These are phyloP conservation scores for Pleodorina starrii DNA, from an alignment of 139 green algal genomes.

Conservation along the genomic window DNA sequence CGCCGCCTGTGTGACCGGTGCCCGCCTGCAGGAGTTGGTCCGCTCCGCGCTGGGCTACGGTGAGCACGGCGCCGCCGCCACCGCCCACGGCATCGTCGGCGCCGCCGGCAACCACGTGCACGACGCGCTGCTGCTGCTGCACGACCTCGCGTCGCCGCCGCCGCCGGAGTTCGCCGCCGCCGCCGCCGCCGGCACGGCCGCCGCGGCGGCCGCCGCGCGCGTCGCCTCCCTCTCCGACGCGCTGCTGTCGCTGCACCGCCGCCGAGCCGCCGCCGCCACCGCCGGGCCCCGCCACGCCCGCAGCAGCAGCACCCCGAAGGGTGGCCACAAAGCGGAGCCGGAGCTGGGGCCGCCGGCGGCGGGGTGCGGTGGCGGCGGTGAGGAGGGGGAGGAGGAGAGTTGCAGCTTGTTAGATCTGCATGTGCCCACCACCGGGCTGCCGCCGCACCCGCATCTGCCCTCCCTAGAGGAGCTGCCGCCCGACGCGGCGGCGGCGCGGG, in stretches of 20 bases:
- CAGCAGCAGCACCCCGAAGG: too few species aligned
- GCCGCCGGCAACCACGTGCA: neutral
- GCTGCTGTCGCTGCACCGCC: neutral
- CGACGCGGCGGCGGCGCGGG: neutral
- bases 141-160: slow-evolving; percentile 5
- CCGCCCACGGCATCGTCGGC: slow-evolving; percentile 16
- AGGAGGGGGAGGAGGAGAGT: neutral
- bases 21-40: neutral
- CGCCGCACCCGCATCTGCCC: slow-evolving; percentile 22
- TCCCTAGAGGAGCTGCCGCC: neutral
- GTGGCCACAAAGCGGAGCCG: too few species aligned
- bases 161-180: neutral
- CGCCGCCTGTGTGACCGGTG: too few species aligned
- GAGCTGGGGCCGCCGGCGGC: too few species aligned
- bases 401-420: neutral
- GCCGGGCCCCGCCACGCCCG: neutral
- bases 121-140: slow-evolving; percentile 18
- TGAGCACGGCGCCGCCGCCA: slow-evolving; percentile 12
- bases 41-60: slow-evolving; percentile 11
- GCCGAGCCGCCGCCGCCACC: neutral
- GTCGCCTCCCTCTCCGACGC: slow-evolving; percentile 5
- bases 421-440: slow-evolving; percentile 3
- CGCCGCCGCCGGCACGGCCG: slow-evolving; percentile 16
- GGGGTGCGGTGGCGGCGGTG: neutral
- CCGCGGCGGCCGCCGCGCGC: neutral